These are phyloP conservation scores for Mariannaea elegans DNA, from an alignment of 2,329 filamentous ascomycete genomes.

Conservation along the genomic window DNA sequence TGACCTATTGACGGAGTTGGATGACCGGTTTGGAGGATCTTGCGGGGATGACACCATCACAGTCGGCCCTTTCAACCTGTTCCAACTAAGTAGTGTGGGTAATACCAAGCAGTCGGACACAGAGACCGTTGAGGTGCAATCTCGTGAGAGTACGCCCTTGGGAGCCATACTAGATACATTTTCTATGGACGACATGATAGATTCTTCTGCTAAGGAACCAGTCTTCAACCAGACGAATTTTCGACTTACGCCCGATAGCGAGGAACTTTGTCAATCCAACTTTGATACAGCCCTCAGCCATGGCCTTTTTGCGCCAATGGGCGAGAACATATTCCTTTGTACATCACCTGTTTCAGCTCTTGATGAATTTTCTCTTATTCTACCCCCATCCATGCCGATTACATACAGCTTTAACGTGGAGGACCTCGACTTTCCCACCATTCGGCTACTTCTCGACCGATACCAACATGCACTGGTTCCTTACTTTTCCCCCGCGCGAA, in stretches of 20 bases:
- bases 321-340: background rate
- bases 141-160: background rate
- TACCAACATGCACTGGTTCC: constrained; percentile 12
- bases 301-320: background rate
- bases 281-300: background rate
- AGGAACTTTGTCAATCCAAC: background rate
- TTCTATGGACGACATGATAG: background rate
- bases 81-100: background rate
- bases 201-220: background rate
- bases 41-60: background rate
- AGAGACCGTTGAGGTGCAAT: background rate
- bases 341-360: background rate
- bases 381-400: constrained; percentile 1
- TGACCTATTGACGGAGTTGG: background rate
- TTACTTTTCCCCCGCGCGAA: constrained; percentile 7
- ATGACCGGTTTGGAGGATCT: background rate
- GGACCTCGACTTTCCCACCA: constrained; percentile 12
- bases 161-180: background rate
- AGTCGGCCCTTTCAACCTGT: constrained; percentile 1
- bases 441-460: constrained; percentile 9
- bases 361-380: background rate
- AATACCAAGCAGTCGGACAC: background rate
- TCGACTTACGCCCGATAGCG: background rate
- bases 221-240: background rate
- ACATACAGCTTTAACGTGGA: constrained; percentile 12